A percentile compares a stretch with the other conserved stretches of the same genome.
These are phyloP conservation scores for Candida ficus DNA, from an alignment of 805 yeast species.

Conservation along the genomic window DNA sequence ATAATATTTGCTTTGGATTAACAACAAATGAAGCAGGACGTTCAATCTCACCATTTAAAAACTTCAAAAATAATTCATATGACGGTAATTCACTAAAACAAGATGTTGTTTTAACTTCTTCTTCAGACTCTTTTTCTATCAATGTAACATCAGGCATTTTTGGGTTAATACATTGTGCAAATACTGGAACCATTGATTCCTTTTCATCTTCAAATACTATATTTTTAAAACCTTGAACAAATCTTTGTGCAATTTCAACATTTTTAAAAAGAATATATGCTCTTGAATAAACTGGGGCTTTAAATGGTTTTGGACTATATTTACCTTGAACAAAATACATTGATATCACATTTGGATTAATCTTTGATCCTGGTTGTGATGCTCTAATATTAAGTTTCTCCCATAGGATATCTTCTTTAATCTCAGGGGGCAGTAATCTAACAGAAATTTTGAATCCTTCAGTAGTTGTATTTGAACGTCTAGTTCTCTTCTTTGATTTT, in stretches of 20 bases:
- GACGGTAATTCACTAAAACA: slow-evolving; percentile 18
- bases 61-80: slow-evolving; percentile 20
- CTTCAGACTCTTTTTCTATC: background rate
- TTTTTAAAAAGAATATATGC: slow-evolving; percentile 35
- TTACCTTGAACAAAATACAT: slow-evolving; percentile 39
- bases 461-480: no score
- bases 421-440: slow-evolving; percentile 40
- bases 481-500: background rate
- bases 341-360: slow-evolving; percentile 5
- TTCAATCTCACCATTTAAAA: slow-evolving; percentile 16
- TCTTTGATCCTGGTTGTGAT: background rate
- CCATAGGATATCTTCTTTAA: slow-evolving; percentile 28
- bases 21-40: slow-evolving; percentile 15
- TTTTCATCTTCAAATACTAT: slow-evolving; percentile 18
- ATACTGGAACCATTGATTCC: slow-evolving; percentile 29
- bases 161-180: slow-evolving; percentile 31
- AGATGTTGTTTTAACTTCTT: background rate
- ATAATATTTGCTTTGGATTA: no score
- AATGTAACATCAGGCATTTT: slow-evolving; percentile 23
- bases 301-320: slow-evolving; percentile 33
- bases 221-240: slow-evolving; percentile 23
- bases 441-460: slow-evolving; percentile 27
- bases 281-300: slow-evolving; percentile 35
- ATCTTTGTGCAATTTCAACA: slow-evolving; percentile 23
- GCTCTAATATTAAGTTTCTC: slow-evolving; percentile 14